A percentile compares a stretch with the other conserved stretches of the same genome.
These are phyloP conservation scores for Biancaea sappan DNA, from an alignment of 306 rosid species.

Conservation along the genomic window DNA sequence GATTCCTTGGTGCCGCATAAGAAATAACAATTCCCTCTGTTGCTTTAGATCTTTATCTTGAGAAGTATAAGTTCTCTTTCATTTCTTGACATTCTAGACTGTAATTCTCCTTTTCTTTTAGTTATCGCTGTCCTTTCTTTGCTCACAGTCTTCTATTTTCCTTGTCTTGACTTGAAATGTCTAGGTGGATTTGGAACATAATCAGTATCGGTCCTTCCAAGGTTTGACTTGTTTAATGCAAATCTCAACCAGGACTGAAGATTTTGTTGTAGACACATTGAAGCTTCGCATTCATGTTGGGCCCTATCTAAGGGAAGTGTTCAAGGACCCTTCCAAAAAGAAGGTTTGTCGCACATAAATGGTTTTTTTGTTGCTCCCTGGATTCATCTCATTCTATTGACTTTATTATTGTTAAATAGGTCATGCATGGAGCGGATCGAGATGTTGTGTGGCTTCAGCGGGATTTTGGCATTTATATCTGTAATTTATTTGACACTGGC, in stretches of 20 bases:
- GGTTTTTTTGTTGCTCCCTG: conserved; percentile 8
- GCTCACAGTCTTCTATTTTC: no score
- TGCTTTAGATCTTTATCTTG: conserved; percentile 10
- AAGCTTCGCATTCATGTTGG: conserved; percentile 83
- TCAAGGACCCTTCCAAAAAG: conserved; percentile 91
- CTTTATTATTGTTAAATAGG: conserved; percentile 57
- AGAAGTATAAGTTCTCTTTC: conserved; percentile 11
- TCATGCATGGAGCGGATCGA: conserved; percentile 96
- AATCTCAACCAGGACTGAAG: conserved; percentile 95
- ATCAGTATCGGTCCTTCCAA: conserved; percentile 97
- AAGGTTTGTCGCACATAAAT: conserved; percentile 55
- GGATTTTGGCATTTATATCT: conserved; percentile 91
- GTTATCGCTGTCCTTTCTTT: no score
- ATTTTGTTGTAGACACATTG: conserved; percentile 88
- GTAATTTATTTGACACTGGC: conserved; percentile 97
- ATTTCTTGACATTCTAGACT: conserved; percentile 21
- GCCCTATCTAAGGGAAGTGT: conserved; percentile 83
- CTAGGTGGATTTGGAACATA: conserved; percentile 99
- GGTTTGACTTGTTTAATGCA: conserved; percentile 99
- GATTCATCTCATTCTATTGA: conserved; percentile 23
- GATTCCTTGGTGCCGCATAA: not conserved
- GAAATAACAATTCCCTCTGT: not conserved
- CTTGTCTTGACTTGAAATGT: conserved; percentile 33
- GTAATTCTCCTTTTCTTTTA: no score
- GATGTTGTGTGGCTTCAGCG: conserved; percentile 95